Evolutionary conservation across 768 basidiomycete genomes (phyloP).

Genomic region (Suillus placidus): DNA sequence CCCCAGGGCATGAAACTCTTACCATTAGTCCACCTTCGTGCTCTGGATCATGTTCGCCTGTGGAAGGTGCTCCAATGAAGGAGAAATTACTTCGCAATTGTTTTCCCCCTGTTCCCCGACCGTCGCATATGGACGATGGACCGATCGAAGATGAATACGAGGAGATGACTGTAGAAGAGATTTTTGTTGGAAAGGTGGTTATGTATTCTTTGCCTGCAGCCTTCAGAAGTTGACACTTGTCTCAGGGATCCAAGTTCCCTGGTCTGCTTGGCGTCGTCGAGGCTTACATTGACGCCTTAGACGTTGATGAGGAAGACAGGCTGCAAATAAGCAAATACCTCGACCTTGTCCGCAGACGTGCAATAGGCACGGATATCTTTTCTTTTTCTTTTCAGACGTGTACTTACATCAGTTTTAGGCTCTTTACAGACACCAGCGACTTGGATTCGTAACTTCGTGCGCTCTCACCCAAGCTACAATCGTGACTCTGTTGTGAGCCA

Average conservation of each 20-base stretch:
- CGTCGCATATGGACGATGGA: slow-evolving; percentile 52
- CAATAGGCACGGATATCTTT: slow-evolving; percentile 62
- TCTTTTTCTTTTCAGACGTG: slow-evolving; percentile 10
- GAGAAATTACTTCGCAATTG: slow-evolving; percentile 73
- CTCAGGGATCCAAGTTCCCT: slow-evolving; percentile 66
- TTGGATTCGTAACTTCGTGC: slow-evolving; percentile 93
- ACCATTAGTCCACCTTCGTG: slow-evolving; percentile 48
- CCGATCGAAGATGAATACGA: slow-evolving; percentile 83
- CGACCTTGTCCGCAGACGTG: slow-evolving; percentile 73
- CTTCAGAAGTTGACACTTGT: slow-evolving; percentile 7
- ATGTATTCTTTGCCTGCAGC: slow-evolving; percentile 8
- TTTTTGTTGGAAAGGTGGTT: slow-evolving; percentile 89
- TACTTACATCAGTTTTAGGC: slow-evolving; percentile 45
- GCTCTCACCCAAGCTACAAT: slow-evolving; percentile 88
- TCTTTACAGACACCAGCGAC: slow-evolving; percentile 82
- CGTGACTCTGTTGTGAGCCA: slow-evolving; percentile 90
- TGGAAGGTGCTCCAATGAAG: slow-evolving; percentile 46
- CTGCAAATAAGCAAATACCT: slow-evolving; percentile 75
- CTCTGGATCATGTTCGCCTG: slow-evolving; percentile 42
- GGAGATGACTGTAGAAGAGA: slow-evolving; percentile 90
- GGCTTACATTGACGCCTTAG: slow-evolving; percentile 84
- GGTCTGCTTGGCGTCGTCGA: slow-evolving; percentile 82
- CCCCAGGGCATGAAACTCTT: slow-evolving; percentile 44
- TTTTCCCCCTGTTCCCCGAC: slow-evolving; percentile 54
- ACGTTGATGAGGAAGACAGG: slow-evolving; percentile 64